Conservation (phyloP, 805 yeast genomes). For the Debaryomyces hansenii region DNA sequence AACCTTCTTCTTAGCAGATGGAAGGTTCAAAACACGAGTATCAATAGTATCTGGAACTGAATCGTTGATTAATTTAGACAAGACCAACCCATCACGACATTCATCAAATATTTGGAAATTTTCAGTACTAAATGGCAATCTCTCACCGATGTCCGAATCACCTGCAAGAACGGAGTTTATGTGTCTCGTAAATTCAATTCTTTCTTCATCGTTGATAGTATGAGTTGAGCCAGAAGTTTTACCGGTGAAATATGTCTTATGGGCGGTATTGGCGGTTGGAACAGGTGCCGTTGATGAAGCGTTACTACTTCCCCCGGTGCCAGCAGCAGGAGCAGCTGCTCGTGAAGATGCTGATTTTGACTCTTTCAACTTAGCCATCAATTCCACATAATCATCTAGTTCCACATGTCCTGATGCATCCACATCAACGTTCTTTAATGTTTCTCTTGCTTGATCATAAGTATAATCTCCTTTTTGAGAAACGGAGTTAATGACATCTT, state of each 20-base stretch:
- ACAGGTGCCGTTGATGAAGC: slow-evolving; percentile 29
- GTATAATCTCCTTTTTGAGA: slow-evolving; percentile 76
- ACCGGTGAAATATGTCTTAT: slow-evolving; percentile 78
- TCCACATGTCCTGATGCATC: slow-evolving; percentile 98
- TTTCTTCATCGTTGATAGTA: slow-evolving; percentile 95
- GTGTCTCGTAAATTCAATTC: slow-evolving; percentile 93
- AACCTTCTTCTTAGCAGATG: slow-evolving; percentile 68
- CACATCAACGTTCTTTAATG: slow-evolving; percentile 84
- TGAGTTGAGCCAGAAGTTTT: slow-evolving; percentile 91
- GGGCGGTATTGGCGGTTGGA: slow-evolving; percentile 49
- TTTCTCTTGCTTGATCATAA: slow-evolving; percentile 92
- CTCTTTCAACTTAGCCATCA: slow-evolving; percentile 78
- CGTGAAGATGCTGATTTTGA: slow-evolving; percentile 14
- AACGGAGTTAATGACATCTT: slow-evolving; percentile 80
- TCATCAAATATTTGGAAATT: slow-evolving; percentile 96
- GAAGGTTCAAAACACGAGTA: slow-evolving; percentile 91
- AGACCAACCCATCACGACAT: slow-evolving; percentile 90
- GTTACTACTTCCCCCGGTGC: slow-evolving; percentile 8
- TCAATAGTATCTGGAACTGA: slow-evolving; percentile 98
- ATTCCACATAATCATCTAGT: slow-evolving; percentile 86
- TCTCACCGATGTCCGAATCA: slow-evolving; percentile 77
- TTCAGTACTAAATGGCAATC: slow-evolving; percentile 90
- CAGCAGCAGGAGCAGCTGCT: slow-evolving; percentile 16
- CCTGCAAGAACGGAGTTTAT: slow-evolving; percentile 90
- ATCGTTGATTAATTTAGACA: slow-evolving; percentile 92